A percentile compares a stretch with the other conserved stretches of the same genome.
phyloP scores from a whole-genome alignment of 169 alveolate genomes.

The Nephromyces sp. region DNA sequence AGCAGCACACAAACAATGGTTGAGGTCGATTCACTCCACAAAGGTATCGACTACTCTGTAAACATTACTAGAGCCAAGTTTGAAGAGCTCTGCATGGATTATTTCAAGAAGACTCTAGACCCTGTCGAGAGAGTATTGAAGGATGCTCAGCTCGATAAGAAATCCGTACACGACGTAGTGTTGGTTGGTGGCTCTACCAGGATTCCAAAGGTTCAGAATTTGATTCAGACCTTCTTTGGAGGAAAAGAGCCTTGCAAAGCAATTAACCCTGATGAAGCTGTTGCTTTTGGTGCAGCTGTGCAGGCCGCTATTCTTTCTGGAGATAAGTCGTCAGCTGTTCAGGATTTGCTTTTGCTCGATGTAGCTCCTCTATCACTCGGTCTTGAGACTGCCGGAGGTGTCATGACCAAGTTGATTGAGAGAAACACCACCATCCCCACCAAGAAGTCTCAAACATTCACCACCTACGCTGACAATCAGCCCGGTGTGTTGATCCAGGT shows the following conservation, averaged over 20 bases:
- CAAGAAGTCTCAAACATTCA: constrained; percentile 90
- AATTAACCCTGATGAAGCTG: constrained; percentile 99
- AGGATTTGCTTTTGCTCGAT: constrained; percentile 89
- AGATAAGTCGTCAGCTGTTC: constrained; percentile 60
- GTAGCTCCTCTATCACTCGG: constrained; percentile 87
- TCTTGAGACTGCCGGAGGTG: constrained; percentile 96
- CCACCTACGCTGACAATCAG: constrained; percentile 96
- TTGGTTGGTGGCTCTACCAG: constrained; percentile 99
- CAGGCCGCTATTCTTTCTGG: constrained; percentile 95
- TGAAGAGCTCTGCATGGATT: constrained; percentile 90
- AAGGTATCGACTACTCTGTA: constrained; percentile 85
- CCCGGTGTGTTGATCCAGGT: constrained; percentile 91
- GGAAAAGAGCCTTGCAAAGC: constrained; percentile 89
- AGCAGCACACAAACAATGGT: constrained; percentile 90
- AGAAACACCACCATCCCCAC: constrained; percentile 98
- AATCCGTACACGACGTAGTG: constrained; percentile 81
- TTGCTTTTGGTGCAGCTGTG: constrained; percentile 98
- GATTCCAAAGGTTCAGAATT: constrained; percentile 93
- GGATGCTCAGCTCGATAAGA: constrained; percentile 64
- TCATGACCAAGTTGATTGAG: constrained; percentile 88
- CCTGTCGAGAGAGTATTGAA: constrained; percentile 92
- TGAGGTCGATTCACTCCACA: constrained; percentile 85
- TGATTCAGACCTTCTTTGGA: constrained; percentile 76
- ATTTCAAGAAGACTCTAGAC: constrained; percentile 84
- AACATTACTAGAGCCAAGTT: constrained; percentile 92